These are phyloP conservation scores for Geotrichum fermentans DNA, from an alignment of 1,139 yeast species.

Conservation along the genomic window DNA sequence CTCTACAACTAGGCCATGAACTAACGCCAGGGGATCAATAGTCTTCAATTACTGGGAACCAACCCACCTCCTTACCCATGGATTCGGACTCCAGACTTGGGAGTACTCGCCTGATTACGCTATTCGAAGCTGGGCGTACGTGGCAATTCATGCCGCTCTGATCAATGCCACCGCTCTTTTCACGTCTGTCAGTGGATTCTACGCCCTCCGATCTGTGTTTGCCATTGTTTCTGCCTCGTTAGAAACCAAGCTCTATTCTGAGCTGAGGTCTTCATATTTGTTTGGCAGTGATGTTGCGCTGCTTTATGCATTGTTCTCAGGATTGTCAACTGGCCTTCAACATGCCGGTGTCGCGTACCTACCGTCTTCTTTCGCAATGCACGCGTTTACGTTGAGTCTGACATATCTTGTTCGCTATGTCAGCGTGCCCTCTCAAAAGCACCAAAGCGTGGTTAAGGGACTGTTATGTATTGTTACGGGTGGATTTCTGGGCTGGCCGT, in stretches of 20 bases:
- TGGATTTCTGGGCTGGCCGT: slow-evolving; percentile 90
- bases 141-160: slow-evolving; percentile 36
- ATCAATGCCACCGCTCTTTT: slow-evolving; percentile 22
- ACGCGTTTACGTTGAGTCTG: slow-evolving; percentile 54
- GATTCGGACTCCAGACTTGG: slow-evolving; percentile 94
- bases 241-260: slow-evolving; percentile 48
- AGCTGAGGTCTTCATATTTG: slow-evolving; percentile 5
- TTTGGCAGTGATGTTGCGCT: slow-evolving; percentile 40
- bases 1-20: neutral
- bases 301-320: slow-evolving; percentile 53
- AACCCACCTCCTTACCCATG: slow-evolving; percentile 66
- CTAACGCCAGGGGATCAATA: slow-evolving; percentile 2
- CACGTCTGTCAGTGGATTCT: neutral
- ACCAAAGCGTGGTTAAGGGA: slow-evolving; percentile 35
- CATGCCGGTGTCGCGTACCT: slow-evolving; percentile 82
- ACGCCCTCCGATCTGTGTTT: slow-evolving; percentile 46
- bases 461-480: slow-evolving; percentile 56
- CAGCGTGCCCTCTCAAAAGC: slow-evolving; percentile 24
- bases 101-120: slow-evolving; percentile 91
- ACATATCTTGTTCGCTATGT: slow-evolving; percentile 39
- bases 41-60: slow-evolving; percentile 92
- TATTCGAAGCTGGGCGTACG: slow-evolving; percentile 78
- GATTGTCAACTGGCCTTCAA: slow-evolving; percentile 61
- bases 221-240: slow-evolving; percentile 51
- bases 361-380: slow-evolving; percentile 86